Base-by-base conservation (phyloP, 2,329 filamentous ascomycete genomes). In the Colletotrichum liaoningense region DNA sequence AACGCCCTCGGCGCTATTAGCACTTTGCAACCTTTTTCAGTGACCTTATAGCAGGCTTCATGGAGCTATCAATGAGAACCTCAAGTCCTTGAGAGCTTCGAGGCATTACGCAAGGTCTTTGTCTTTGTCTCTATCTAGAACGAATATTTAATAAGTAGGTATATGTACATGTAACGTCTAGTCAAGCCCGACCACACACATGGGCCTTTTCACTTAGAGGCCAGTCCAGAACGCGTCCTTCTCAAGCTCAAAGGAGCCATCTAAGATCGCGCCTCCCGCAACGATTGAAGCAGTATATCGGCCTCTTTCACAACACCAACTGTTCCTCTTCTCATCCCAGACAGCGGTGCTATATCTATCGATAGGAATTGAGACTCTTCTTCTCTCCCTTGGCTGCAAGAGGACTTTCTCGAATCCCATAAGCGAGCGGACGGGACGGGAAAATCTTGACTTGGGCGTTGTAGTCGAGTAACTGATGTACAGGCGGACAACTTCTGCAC, bases 191-290 rank as follows among this genome's bases (percentile, higher is more conserved):
- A 59, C 28, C 33, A 59, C 9, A 7, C 7, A 42, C 14, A 55
- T 55, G 24, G 26, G 22, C 12, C 19, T 8, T 5, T 24, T 42
- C 16, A 7, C 16, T 11, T 28, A 93, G 69, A 94, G 71, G 0
- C 92, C 92, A 69, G 86, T 87, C 92, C 93, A 94, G 86, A 90
- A 93, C 72, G 87, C 87, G 3, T 90, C 91, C 84, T 91, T 88
- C 22, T 81, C 81, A 16, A 94, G 86, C 63, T 83, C 85, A 78
- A 94, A 92, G 0, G 81, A 82, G 0, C 82, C 87, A 75, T 79
- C 87, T 12, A 93, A 79, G 7, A 84, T 82, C 69, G 85, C 86
- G 0, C 75, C 82, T 4, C 83, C 86, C 28, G 89, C 80, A 3
- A 76, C 82, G 74, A 94, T 88, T 65, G 90, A 81, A 16, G 94